These are phyloP conservation scores for Eutrema japonicum DNA, from an alignment of 345 rosid species.

Conservation along the genomic window DNA sequence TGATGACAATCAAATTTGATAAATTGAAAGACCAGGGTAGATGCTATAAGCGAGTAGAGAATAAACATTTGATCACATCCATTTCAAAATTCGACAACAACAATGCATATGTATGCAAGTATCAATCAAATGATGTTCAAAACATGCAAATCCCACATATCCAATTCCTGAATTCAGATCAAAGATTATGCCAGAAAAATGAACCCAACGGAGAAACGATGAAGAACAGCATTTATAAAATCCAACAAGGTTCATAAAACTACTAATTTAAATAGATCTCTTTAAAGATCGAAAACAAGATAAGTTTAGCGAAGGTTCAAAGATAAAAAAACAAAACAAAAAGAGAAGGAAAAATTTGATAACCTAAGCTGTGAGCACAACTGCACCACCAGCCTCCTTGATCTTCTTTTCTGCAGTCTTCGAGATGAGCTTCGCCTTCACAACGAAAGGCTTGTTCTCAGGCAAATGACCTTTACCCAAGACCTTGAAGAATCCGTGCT, in stretches of 20 bases:
- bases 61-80: background rate
- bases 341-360: background rate
- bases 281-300: slow-evolving; percentile 26
- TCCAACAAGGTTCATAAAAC: slow-evolving; percentile 28
- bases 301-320: background rate
- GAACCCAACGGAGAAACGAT: background rate
- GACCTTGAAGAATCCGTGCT: slow-evolving; percentile 81
- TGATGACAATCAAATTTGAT: too few species aligned
- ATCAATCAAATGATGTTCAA: background rate
- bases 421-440: slow-evolving; percentile 76
- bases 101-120: background rate
- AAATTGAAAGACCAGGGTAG: too few species aligned
- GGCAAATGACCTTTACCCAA: slow-evolving; percentile 81
- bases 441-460: slow-evolving; percentile 67
- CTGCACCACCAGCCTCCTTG: slow-evolving; percentile 82
- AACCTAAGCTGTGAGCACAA: slow-evolving; percentile 72
- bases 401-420: slow-evolving; percentile 87
- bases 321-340: background rate
- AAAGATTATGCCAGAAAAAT: background rate
- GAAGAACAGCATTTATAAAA: slow-evolving; percentile 5
- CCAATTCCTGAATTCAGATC: background rate
- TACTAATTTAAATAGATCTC: slow-evolving; percentile 6
- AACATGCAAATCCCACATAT: background rate
- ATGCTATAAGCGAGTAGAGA: background rate
- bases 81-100: background rate